Evolutionary conservation across 345 rosid genomes (phyloP), one percentile per base, ranked within the genome.

Genomic region (thale cress (Arabidopsis thaliana)): DNA sequence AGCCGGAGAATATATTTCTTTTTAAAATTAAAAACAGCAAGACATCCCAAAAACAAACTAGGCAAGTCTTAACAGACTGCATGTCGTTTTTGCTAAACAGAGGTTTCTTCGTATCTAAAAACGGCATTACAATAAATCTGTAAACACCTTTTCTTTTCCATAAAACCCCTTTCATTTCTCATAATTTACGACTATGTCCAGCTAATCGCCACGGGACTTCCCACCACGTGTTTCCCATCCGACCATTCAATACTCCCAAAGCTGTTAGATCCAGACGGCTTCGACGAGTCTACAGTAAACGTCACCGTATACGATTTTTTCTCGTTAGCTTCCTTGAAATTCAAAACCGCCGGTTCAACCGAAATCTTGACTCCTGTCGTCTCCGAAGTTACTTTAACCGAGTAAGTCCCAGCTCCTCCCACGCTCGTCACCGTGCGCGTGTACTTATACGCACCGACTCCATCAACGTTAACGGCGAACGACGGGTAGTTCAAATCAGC

Each of bases 141-240:
- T 28, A n/a, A 37, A 38, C 53, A 10, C 73, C 13, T 32, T 14
- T 4, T 61, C 10, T 59, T 60, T 60, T 41, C 62, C 28, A 36
- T 20, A 28, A 59, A 4, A 32, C 30, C 44, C 72, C 72, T 56
- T 65, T n/a, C 1, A 40, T 36, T 16, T 52, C 6, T 23, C 16
- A 51, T 13, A 66, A 72, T 52, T 73, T 72, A 72, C 80, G n/a
- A 68, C 82, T 75, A 88, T 71, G 78, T 68, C 97, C 98, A 91
- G 78, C 78, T 88, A 78, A 94, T 61, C 2, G 88, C 96, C 57
- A 94, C 82, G n/a, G 98, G 95, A 72, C 97, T 94, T 5, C 83
- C 85, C 14, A 91, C 98, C 50, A 72, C 77, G 77, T 83, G 85
- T 63, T 80, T 84, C 67, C 91, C 97, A 76, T 91, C 96, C 5